Base-by-base conservation (phyloP, 2,329 filamentous ascomycete species). In the Penicillium paneum region DNA sequence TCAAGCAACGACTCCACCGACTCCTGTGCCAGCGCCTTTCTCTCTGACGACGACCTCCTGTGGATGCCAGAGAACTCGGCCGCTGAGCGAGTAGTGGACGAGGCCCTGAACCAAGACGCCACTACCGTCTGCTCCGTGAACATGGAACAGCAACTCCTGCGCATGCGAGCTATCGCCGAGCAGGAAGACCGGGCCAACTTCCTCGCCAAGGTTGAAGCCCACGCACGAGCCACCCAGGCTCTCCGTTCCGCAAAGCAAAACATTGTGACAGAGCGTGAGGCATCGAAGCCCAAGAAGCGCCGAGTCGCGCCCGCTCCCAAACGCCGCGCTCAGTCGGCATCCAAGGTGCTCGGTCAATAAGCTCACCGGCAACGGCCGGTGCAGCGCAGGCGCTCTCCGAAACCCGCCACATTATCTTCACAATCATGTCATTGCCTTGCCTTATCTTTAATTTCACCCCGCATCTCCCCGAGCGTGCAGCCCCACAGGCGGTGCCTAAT, bases 31-130 rank as follows among this genome's bases (percentile, higher is more conserved):
- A 74, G 67, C 55, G 71, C 74, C 42, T 76, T 73, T 48, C 70
- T 76, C 28, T 75, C 74, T 12, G 74, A 76, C 43, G 74, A 76
- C 54, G 74, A 76, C 43, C 68, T 76, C 35, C 71, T 71, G 55
- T 68, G 68, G 51, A 66, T 67, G 51, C 65, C 67, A n/a, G 61
- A 67, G 48, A 60, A 66, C 12, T 58, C 70, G 4, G 58, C 60
- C 5, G 60, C 62, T 1, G 67, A 69, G 28, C 49, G 56, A 6
- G 60, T 57, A 5, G 55, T 70, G 44, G 68, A 71, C 19, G 68
- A 72, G 41, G 64, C 63, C 1, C 58, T 61, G 4, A 58, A 56
- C 12, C 44, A 64, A 26, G 61, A 67, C 26, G 60, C 66, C 5
- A 57, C 64, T 51, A 55, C 62, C 12, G 54, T 56, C 11, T 59